Evolutionary conservation across 495 filamentous ascomycete species (phyloP), one percentile per base, ranked within the genome.

Genomic region (Pyronema domesticum): DNA sequence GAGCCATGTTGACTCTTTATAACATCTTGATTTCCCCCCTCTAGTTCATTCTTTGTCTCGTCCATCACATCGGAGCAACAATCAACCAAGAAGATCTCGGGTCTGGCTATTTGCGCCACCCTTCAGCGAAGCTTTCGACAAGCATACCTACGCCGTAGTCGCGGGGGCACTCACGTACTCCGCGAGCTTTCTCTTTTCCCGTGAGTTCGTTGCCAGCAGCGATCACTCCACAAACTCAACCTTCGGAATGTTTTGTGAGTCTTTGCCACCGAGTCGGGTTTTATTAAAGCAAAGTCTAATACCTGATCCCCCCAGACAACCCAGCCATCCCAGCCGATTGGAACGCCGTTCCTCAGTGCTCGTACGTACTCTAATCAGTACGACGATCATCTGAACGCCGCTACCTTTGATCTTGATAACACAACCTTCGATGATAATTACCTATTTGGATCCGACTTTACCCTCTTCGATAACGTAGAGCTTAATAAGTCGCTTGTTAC

Each of bases 301-400:
- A 13, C 11, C 39, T 7, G 6, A 13, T 46, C 9, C 13, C 7
- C 14, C 3, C 23, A 14, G 45, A n/a, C 14, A 47, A 14, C 45
- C 10, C 45, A n/a, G 17, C 11, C 14, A 47, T 1, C 45, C 10
- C 45, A n/a, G 17, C 11, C 45, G 9, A 10, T 23, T 15, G 45
- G 45, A 47, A 47, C 45, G 45, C 45, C 45, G 45, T 47, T 47
- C 45, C 45, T 15, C 45, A 14, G 13, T 14, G 45, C 18, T 47
- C 13, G n/a, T 47, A 47, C 45, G 45, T 47, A 47, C 45, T 47
- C 17, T 47, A 47, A 47, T 47, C 45, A 47, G 45, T 47, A 47
- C 45, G 45, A 47, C 18, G 18, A 47, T 1, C 45, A 15, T 19
- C 23, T 47, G 23, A 47, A 47, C 23, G 10, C 18, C 10, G 9